phyloP scores from a whole-genome alignment of 768 basidiomycete genomes.

The Suillus subalutaceus region DNA sequence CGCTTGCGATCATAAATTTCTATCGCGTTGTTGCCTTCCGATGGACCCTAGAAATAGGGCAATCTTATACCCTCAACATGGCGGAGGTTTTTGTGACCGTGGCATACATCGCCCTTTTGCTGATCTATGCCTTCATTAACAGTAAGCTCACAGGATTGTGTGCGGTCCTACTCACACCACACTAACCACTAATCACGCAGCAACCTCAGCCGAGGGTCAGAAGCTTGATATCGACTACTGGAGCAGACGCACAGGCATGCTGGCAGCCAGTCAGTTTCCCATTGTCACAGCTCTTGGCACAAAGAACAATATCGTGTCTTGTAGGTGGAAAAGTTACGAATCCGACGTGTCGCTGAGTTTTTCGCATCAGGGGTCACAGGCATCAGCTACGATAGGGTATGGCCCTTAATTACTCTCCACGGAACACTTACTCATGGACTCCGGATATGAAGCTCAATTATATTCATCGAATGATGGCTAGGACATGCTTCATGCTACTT shows the following conservation, averaged over 20 bases:
- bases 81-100: constrained; percentile 50
- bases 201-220: neutral
- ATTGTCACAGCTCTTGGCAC: constrained; percentile 49
- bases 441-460: constrained; percentile 36
- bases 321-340: constrained; percentile 23
- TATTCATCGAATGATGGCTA: constrained; percentile 52
- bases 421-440: constrained; percentile 1
- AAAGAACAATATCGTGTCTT: constrained; percentile 51
- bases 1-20: constrained; percentile 40
- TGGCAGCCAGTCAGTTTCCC: constrained; percentile 43
- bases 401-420: neutral
- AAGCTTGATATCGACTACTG: constrained; percentile 24
- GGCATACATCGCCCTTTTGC: constrained; percentile 47
- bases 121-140: constrained; percentile 47
- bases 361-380: constrained; percentile 30
- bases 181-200: constrained; percentile 12
- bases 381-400: constrained; percentile 31
- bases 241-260: constrained; percentile 30
- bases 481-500: constrained; percentile 47
- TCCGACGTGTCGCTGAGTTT: neutral
- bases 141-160: constrained; percentile 37
- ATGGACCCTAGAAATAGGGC: constrained; percentile 47
- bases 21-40: constrained; percentile 57
- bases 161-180: neutral
- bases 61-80: constrained; percentile 38